Evolutionary conservation across 345 rosid genomes (phyloP).

Genomic region (Eutrema japonicum): DNA sequence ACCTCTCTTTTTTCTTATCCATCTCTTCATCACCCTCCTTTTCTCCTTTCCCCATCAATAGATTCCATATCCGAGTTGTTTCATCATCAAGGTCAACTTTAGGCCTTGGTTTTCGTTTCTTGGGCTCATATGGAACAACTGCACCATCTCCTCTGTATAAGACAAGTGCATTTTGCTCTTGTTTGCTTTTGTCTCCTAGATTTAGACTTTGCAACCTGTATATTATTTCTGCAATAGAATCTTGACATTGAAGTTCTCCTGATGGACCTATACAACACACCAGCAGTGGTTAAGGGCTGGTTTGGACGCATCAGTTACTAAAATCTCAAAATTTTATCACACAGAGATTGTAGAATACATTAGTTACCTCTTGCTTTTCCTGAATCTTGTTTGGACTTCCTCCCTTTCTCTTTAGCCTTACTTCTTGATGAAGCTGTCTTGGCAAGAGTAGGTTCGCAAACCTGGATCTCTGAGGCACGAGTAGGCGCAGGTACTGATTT

Average conservation of each 20-base stretch:
- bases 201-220: constrained; percentile 51
- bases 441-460: constrained; percentile 30
- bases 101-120: constrained; percentile 72
- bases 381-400: constrained; percentile 34
- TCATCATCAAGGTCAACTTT: constrained; percentile 91
- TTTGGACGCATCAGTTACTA: constrained; percentile 33
- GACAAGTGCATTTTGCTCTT: constrained; percentile 65
- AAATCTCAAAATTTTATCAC: constrained; percentile 31
- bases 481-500: constrained; percentile 29
- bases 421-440: constrained; percentile 41
- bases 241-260: constrained; percentile 36
- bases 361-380: constrained; percentile 51
- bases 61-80: constrained; percentile 83
- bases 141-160: constrained; percentile 61
- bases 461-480: constrained; percentile 42
- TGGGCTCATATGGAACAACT: constrained; percentile 61
- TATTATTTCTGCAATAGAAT: constrained; percentile 53
- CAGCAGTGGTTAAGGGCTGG: constrained; percentile 15
- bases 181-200: constrained; percentile 49
- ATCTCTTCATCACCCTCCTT: constrained; percentile 53
- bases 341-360: constrained; percentile 27
- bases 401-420: constrained; percentile 43
- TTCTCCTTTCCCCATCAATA: constrained; percentile 78
- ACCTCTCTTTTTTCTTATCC: constrained; percentile 58
- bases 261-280: constrained; percentile 46